Percentiles rank a stretch among this genome's conserved stretches.
phyloP scores from a whole-genome alignment of 352 stramenopile genomes.

The Hyaloperonospora brassicae region DNA sequence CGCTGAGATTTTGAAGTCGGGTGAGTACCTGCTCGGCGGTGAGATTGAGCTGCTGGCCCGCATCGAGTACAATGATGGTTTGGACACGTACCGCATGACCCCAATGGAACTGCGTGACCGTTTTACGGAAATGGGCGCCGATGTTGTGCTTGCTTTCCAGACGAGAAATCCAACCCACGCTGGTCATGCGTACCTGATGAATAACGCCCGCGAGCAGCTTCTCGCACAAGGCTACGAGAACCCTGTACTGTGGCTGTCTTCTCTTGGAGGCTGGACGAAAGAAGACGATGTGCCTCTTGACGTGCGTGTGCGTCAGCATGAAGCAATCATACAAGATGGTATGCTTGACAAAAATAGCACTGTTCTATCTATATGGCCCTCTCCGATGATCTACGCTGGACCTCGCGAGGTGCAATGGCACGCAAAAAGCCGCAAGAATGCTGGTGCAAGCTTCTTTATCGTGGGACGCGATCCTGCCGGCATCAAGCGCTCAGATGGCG shows the following conservation, averaged over 20 bases:
- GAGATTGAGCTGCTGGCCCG: constrained; percentile 94
- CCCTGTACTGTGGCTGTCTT: constrained; percentile 95
- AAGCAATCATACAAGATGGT: constrained; percentile 86
- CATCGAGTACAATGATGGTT: constrained; percentile 94
- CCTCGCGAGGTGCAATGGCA: constrained; percentile 98
- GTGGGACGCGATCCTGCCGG: constrained; percentile 95
- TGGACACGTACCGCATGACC: constrained; percentile 95
- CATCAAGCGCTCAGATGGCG: constrained; percentile 94
- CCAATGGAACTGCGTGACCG: constrained; percentile 88
- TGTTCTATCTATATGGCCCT: constrained; percentile 97
- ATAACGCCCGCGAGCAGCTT: constrained; percentile 91
- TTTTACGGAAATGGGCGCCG: constrained; percentile 92
- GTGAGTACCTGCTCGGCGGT: constrained; percentile 92
- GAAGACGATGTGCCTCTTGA: constrained; percentile 96
- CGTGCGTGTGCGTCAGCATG: constrained; percentile 95
- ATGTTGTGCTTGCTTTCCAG: constrained; percentile 97
- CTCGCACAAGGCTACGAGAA: constrained; percentile 92
- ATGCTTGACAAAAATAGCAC: constrained; percentile 96
- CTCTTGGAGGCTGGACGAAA: constrained; percentile 97
- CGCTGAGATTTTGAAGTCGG: constrained; percentile 90
- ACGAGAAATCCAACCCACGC: constrained; percentile 97
- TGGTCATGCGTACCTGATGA: constrained; percentile 97
- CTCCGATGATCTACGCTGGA: constrained; percentile 97
- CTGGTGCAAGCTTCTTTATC: constrained; percentile 96
- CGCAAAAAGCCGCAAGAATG: constrained; percentile 94